Base-by-base conservation (phyloP, 2,329 filamentous ascomycete genomes). In the Mollisia scopiformis region DNA sequence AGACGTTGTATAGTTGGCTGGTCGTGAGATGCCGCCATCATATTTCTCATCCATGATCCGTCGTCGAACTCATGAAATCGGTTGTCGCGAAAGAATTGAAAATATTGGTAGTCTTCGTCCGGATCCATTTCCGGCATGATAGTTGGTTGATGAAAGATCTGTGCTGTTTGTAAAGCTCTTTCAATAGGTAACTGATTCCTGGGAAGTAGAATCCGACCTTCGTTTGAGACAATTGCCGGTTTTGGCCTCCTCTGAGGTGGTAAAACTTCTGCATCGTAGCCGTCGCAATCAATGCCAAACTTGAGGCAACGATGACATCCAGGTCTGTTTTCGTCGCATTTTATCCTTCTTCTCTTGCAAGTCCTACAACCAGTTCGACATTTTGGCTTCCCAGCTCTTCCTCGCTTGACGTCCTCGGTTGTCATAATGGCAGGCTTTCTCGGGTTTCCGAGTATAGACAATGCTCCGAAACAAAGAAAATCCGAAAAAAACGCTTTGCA, bases 301-400 rank as follows among this genome's bases (percentile, higher is more conserved):
- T 81, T 80, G 35, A 81, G 73, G 68, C 86, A 89, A 70, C 86
- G 82, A 8, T 79, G 77, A 70, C 86, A 88, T 13, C 77, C 74
- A 4, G 86, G 86, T 43, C 84, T 83, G 64, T 72, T 76, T 73
- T 88, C 86, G 69, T 88, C 86, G 69, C 86, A 88, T 71, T 88
- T 88, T 63, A 88, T 86, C 59, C 83, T 80, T 66, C 85, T 77
- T 41, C 35, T 55, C 58, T 60, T 60, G 46, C 58, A 60, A 19
- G 58, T 60, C 31, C 37, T 52, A 33, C 58, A 60, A 10, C 58
- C 58, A 28, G 52, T 56, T 23, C 53, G 28, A 2, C 35, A 31
- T 21, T 60, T 60, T 4, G 58, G 53, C 27, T 60, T 60, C 1
- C 53, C 53, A 46, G 53, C 52, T 43, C 58, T 25, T 8, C 27